Evolutionary conservation across 2,329 filamentous ascomycete species (phyloP), one percentile per base, ranked within the genome.

Genomic region (Passalora sequoiae): DNA sequence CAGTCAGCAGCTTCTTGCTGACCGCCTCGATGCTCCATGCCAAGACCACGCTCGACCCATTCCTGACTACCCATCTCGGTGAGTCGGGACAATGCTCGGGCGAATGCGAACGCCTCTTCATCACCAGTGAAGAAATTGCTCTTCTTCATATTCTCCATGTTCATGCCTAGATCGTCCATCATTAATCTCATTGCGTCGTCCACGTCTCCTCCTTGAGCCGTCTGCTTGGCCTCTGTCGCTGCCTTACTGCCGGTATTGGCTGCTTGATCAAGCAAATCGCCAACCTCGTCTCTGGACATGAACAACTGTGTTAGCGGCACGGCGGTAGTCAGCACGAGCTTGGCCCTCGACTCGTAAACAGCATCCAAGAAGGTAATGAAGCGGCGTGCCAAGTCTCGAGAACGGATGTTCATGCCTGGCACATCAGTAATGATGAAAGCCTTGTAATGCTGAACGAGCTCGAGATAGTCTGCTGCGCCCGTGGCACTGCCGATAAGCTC

Each of bases 341-440:
- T 97, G n/a, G 89, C 89, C 66, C 91, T 78, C 20, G 76, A 75
- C 66, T 98, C 92, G 62, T 98, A 98, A 4, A 96, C 84, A 4
- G 92, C 91, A 63, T 98, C 92, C 53, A 98, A 87, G 57, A 98
- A 96, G 0, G 91, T 98, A 64, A 98, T 98, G 66, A 98, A 96
- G 4, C 92, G 77, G 9, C 92, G 74, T 0, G 92, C 92, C 28
- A 95, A 75, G 68, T 98, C 92, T 15, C 92, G 80, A 60, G 89
- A 81, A 42, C 80, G 80, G 53, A 88, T 78, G 29, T 84, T 92
- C 50, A 53, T 53, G 27, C 47, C 50, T 0, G 92, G 92, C 1
- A 97, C 82, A 39, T 89, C 85, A 0, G 89, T 95, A 7, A 98
- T 78, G 52, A 98, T 80, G 60, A 98, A 97, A 1, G 89, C 83